These are phyloP conservation scores for Stromatinia cepivora DNA, from an alignment of 2,329 filamentous ascomycete genomes.

Conservation along the genomic window DNA sequence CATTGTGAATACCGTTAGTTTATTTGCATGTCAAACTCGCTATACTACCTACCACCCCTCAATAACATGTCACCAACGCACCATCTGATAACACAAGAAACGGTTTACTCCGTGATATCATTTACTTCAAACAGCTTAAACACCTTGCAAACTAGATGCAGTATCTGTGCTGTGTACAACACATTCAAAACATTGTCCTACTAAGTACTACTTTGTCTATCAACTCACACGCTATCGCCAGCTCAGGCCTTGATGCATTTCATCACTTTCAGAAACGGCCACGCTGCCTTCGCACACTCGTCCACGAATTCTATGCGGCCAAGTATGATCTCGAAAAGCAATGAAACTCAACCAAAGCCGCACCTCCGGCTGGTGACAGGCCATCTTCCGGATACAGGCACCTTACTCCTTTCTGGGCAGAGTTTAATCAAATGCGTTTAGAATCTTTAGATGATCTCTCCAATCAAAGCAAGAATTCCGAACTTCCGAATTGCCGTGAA, in stretches of 20 bases:
- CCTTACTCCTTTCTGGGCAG: constrained; percentile 7
- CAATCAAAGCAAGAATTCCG: constrained; percentile 4
- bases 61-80: constrained; percentile 22
- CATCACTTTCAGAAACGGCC: constrained; percentile 21
- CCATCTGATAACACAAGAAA: constrained; percentile 22
- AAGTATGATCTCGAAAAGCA: constrained; percentile 16
- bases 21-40: constrained; percentile 14
- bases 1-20: constrained; percentile 7
- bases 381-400: constrained; percentile 18
- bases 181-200: constrained; percentile 33
- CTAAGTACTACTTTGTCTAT: constrained; percentile 28
- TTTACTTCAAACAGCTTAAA: constrained; percentile 24
- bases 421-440: neutral
- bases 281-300: constrained; percentile 25
- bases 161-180: constrained; percentile 26
- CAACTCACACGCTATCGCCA: constrained; percentile 19
- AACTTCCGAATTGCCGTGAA: constrained; percentile 7
- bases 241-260: constrained; percentile 24
- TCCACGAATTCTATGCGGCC: constrained; percentile 25
- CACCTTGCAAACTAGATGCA: constrained; percentile 19
- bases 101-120: constrained; percentile 18
- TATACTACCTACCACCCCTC: constrained; percentile 9
- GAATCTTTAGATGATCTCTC: constrained; percentile 3
- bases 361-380: constrained; percentile 20
- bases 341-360: constrained; percentile 24